Evolutionary conservation across 345 rosid species (phyloP), one percentile per base, ranked within the genome.

Genomic region (Moricandia moricandioides): DNA sequence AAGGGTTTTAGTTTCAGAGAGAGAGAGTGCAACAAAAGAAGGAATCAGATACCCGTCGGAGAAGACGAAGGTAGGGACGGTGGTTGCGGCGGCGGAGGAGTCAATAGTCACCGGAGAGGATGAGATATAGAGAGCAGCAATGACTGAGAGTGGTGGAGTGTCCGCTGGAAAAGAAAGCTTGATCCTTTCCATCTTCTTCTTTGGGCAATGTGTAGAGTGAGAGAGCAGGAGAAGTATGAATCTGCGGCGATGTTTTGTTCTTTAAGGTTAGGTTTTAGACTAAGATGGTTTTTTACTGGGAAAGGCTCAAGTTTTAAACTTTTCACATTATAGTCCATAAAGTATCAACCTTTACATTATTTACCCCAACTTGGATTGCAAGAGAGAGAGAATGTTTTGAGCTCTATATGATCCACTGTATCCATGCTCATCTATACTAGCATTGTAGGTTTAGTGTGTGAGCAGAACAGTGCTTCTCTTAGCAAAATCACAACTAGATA

Each of bases 11-110:
- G 26, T 9, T 30, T 65, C 40, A 12, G 16, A 54, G 54, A 7
- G 3, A 26, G 5, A 43, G 14, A 62, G 8, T 13, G 13, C 10
- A 5, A 40, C 3, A n/a, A 3, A 3, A 0, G 7, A 11, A 8
- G 30, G 27, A 69, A 24, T n/a, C n/a, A 33, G 16, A n/a, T 86
- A 92, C 98, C 97, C 97, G 66, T 86, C 66, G 13, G 93, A 81
- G 78, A 89, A 84, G 66, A 83, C 24, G 7, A 93, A 8, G 16
- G 79, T 66, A 8, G 89, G 89, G 49, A 72, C 58, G n/a, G 84
- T 61, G n/a, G 79, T 1, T 1, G 65, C 78, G 7, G 83, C 57
- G 39, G 49, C 56, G 17, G 83, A 31, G 14, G 84, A 31, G 18
- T 83, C 82, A 3, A 72, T 11, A 0, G 80, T 70, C 0, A 87